Percentiles rank a stretch among this genome's conserved stretches.
Evolutionary conservation across 1,139 yeast genomes (phyloP).

Genomic region (Nakaseomyces delphensis): DNA sequence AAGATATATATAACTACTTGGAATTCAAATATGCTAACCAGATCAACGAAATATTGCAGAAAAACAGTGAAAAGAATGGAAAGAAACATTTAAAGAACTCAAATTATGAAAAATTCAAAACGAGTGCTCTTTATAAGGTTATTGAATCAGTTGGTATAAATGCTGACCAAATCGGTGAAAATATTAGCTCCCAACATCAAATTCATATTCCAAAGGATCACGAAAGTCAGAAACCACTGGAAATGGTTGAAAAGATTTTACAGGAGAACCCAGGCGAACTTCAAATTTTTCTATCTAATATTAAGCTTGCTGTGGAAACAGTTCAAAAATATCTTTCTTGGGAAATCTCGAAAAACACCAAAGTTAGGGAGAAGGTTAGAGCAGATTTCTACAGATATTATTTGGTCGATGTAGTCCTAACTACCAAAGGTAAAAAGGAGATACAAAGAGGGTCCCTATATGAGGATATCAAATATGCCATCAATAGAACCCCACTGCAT

Average conservation of each 20-base stretch:
- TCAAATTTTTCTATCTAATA: slow-evolving; percentile 43
- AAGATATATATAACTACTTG: slow-evolving; percentile 78
- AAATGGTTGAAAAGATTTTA: slow-evolving; percentile 48
- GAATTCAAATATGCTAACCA: slow-evolving; percentile 74
- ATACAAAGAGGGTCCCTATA: slow-evolving; percentile 77
- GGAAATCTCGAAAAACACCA: slow-evolving; percentile 75
- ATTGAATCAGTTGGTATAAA: slow-evolving; percentile 69
- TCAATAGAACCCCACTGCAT: slow-evolving; percentile 67
- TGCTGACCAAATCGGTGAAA: slow-evolving; percentile 76
- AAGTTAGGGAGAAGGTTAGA: slow-evolving; percentile 68
- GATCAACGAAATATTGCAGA: slow-evolving; percentile 42
- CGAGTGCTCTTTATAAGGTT: slow-evolving; percentile 57
- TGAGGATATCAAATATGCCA: slow-evolving; percentile 86
- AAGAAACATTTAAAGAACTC: slow-evolving; percentile 69
- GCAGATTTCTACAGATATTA: slow-evolving; percentile 59
- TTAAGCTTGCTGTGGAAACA: slow-evolving; percentile 60
- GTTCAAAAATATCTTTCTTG: slow-evolving; percentile 70
- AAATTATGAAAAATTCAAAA: slow-evolving; percentile 65
- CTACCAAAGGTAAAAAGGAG: slow-evolving; percentile 78
- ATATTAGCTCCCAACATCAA: slow-evolving; percentile 62
- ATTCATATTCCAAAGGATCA: slow-evolving; percentile 68
- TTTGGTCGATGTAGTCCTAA: slow-evolving; percentile 61
- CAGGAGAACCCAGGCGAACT: slow-evolving; percentile 41
- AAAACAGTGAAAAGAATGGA: slow-evolving; percentile 26
- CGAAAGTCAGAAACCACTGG: slow-evolving; percentile 54